These are phyloP conservation scores for Purpureocillium takamizusanense DNA, from an alignment of 2,329 filamentous ascomycete genomes.

Conservation along the genomic window DNA sequence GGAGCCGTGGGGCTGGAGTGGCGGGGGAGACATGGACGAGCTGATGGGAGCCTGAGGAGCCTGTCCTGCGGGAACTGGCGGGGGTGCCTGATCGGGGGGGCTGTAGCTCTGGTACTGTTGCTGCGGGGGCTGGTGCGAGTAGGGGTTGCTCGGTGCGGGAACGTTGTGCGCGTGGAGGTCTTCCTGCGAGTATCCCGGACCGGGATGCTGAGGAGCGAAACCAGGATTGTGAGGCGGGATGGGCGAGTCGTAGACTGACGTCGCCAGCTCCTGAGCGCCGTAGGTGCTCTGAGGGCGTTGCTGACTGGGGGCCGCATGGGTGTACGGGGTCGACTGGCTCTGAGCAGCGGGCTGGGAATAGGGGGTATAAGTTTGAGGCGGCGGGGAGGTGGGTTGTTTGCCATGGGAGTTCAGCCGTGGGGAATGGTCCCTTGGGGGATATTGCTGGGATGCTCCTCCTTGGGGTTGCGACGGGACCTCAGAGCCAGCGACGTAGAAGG, in stretches of 20 bases:
- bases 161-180: constrained; percentile 23
- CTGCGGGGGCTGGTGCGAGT: constrained; percentile 15
- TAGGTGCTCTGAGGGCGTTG: constrained; percentile 60
- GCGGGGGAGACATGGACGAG: constrained; percentile 27
- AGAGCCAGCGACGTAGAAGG: constrained; percentile 57
- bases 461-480: constrained; percentile 39
- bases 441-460: constrained; percentile 31
- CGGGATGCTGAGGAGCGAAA: constrained; percentile 33
- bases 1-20: constrained; percentile 33
- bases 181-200: constrained; percentile 39
- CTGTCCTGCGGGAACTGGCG: constrained; percentile 29
- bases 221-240: constrained; percentile 43
- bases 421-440: constrained; percentile 42
- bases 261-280: constrained; percentile 68
- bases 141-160: constrained; percentile 16
- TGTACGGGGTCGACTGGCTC: constrained; percentile 25
- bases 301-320: constrained; percentile 28
- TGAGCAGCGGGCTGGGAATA: constrained; percentile 30
- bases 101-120: constrained; percentile 34
- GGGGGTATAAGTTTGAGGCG: constrained; percentile 32
- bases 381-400: constrained; percentile 41
- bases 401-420: constrained; percentile 37
- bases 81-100: constrained; percentile 26
- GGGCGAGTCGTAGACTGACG: constrained; percentile 69
- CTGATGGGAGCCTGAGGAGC: constrained; percentile 17